Conservation (phyloP, 2,329 filamentous ascomycete genomes). For the Pseudofabraea citricarpa region DNA sequence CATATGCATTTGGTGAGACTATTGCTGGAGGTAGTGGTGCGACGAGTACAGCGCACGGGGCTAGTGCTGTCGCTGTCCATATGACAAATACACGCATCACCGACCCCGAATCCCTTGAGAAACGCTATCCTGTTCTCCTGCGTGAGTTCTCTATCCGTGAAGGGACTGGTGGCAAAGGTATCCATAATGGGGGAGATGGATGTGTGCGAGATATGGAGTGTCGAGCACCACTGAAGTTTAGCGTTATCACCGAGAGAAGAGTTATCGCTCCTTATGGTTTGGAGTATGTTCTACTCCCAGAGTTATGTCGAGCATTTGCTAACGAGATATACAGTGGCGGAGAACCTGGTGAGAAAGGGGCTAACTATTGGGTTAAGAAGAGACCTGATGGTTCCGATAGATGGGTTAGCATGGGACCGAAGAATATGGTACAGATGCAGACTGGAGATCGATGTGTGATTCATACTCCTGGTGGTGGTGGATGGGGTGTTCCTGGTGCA, state of each 20-base stretch:
- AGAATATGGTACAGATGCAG: conserved; percentile 16
- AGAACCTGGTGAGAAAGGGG: conserved; percentile 21
- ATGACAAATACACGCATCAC: conserved; percentile 84
- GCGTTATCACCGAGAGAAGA: conserved; percentile 71
- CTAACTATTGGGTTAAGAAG: conserved; percentile 2
- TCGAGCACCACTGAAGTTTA: conserved; percentile 66
- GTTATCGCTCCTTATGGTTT: conserved; percentile 70
- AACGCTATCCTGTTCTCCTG: conserved; percentile 67
- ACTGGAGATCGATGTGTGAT: conserved; percentile 19
- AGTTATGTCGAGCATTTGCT: conserved; percentile 77
- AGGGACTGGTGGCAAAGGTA: conserved; percentile 58
- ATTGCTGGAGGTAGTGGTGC: conserved; percentile 73
- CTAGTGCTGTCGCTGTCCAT: conserved; percentile 70
- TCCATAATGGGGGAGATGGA: conserved; percentile 66
- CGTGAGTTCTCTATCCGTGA: conserved; percentile 60
- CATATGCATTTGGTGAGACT: conserved; percentile 73
- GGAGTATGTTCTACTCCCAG: not conserved
- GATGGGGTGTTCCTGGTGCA: conserved; percentile 12
- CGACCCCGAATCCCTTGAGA: conserved; percentile 71
- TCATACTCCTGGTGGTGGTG: conserved; percentile 18
- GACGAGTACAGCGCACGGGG: conserved; percentile 65
- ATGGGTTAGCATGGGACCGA: conserved; percentile 19
- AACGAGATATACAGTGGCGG: conserved; percentile 72
- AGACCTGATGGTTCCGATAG: not conserved
- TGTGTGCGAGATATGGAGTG: conserved; percentile 76